A percentile compares a stretch with the other conserved stretches of the same genome.
These are phyloP conservation scores for Aspergillus terreus DNA, from an alignment of 2,329 filamentous ascomycete species.

Conservation along the genomic window DNA sequence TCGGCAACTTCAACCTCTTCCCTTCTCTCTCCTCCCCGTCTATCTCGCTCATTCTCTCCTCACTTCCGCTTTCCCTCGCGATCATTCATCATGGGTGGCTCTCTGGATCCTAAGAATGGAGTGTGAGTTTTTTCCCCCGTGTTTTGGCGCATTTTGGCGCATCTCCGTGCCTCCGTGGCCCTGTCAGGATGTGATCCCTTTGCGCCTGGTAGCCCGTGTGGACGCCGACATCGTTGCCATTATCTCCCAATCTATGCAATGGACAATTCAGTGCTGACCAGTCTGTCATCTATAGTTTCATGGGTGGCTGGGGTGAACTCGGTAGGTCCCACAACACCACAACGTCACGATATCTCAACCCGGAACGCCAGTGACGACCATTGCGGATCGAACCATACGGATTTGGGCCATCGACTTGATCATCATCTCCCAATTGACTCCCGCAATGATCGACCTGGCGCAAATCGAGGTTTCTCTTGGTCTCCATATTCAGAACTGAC, in stretches of 20 bases:
- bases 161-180: constrained; percentile 3
- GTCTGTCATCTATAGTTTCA: constrained; percentile 51
- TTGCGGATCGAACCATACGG: too few relatives aligned
- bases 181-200: constrained; percentile 2
- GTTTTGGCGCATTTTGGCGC: not conserved
- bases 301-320: constrained; percentile 71
- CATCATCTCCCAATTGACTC: too few relatives aligned
- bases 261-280: constrained; percentile 19
- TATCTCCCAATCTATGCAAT: too few relatives aligned
- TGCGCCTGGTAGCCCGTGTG: too few relatives aligned
- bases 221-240: too few relatives aligned
- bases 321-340: constrained; percentile 53
- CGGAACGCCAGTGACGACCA: not conserved
- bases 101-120: constrained; percentile 42
- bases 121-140: constrained; percentile 31
- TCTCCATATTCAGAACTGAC: not conserved
- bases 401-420: too few relatives aligned
- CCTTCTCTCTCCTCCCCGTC: constrained; percentile 14
- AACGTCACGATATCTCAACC: not conserved
- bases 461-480: too few relatives aligned
- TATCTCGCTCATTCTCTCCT: constrained; percentile 15
- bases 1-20: constrained; percentile 21
- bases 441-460: too few relatives aligned
- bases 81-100: constrained; percentile 35
- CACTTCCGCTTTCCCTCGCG: constrained; percentile 5